Evolutionary conservation across 139 green algal genomes (phyloP).

Genomic region (Ulvella scutata): DNA sequence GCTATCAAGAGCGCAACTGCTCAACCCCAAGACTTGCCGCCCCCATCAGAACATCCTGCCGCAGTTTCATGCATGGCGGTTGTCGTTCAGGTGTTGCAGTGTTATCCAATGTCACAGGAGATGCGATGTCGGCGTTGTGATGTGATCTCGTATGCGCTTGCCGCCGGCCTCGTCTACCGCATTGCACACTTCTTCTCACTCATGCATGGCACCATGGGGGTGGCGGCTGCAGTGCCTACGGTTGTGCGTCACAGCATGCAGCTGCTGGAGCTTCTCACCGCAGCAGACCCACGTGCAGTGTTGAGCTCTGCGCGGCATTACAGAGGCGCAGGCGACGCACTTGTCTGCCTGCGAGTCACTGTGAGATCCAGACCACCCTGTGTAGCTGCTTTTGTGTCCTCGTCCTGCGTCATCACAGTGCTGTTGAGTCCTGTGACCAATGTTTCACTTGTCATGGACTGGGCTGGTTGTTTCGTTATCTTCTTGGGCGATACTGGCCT

Average conservation of each 20-base stretch:
- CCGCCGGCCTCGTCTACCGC: not conserved
- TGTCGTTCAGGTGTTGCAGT: not conserved
- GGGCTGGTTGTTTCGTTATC: too few relatives aligned
- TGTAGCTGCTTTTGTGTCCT: too few relatives aligned
- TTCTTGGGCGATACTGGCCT: too few relatives aligned
- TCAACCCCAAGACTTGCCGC: not conserved
- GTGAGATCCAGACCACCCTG: too few relatives aligned
- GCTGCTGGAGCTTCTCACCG: not conserved
- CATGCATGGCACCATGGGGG: not conserved
- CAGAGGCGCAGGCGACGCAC: too few relatives aligned
- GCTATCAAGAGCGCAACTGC: not conserved
- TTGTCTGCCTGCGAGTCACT: too few relatives aligned
- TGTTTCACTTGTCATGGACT: too few relatives aligned
- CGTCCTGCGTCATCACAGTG: too few relatives aligned
- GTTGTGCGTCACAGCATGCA: not conserved
- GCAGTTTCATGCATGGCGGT: too few relatives aligned
- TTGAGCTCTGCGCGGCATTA: too few relatives aligned
- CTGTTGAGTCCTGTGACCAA: too few relatives aligned
- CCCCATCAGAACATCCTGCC: too few relatives aligned
- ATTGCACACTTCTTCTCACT: not conserved
- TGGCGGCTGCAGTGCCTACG: not conserved
- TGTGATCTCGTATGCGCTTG: conserved; percentile 1
- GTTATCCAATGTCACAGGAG: not conserved
- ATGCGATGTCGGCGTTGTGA: not conserved
- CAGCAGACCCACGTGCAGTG: not conserved